phyloP scores from a whole-genome alignment of 495 filamentous ascomycete species.

The Annulohypoxylon nitens region DNA sequence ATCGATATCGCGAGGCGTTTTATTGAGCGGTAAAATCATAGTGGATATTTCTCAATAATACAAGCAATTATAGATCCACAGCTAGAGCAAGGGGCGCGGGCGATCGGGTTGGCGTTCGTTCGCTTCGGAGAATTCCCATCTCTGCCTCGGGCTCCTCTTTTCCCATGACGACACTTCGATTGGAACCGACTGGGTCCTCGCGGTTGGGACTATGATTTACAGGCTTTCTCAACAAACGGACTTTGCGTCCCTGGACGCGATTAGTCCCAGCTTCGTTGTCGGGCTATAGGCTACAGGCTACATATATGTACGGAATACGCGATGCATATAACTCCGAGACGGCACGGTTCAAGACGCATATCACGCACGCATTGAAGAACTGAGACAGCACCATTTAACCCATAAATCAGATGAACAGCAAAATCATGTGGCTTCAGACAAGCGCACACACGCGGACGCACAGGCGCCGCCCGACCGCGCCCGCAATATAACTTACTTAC shows the following conservation, averaged over 20 bases:
- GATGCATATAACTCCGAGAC: slow-evolving; percentile 32
- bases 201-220: slow-evolving; percentile 27
- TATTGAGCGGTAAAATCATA: slow-evolving; percentile 1
- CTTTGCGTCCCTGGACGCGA: background rate
- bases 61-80: slow-evolving; percentile 35
- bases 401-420: slow-evolving; percentile 10
- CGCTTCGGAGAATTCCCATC: slow-evolving; percentile 44
- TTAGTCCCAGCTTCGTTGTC: slow-evolving; percentile 1
- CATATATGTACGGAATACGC: slow-evolving; percentile 7
- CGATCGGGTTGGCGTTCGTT: slow-evolving; percentile 28
- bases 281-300: slow-evolving; percentile 1
- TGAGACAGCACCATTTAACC: slow-evolving; percentile 15
- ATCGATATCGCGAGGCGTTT: slow-evolving; percentile 16
- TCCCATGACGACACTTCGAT: slow-evolving; percentile 37
- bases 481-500: background rate
- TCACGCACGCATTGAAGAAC: slow-evolving; percentile 18
- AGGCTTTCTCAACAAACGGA: slow-evolving; percentile 7
- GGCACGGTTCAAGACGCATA: slow-evolving; percentile 21
- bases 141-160: slow-evolving; percentile 33
- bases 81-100: slow-evolving; percentile 30
- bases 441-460: slow-evolving; percentile 13
- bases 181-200: slow-evolving; percentile 37
- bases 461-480: slow-evolving; percentile 13
- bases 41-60: slow-evolving; percentile 16
- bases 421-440: slow-evolving; percentile 17